Conservation (phyloP, 768 basidiomycete genomes). For the Porphyrellus cyaneotinctus region DNA sequence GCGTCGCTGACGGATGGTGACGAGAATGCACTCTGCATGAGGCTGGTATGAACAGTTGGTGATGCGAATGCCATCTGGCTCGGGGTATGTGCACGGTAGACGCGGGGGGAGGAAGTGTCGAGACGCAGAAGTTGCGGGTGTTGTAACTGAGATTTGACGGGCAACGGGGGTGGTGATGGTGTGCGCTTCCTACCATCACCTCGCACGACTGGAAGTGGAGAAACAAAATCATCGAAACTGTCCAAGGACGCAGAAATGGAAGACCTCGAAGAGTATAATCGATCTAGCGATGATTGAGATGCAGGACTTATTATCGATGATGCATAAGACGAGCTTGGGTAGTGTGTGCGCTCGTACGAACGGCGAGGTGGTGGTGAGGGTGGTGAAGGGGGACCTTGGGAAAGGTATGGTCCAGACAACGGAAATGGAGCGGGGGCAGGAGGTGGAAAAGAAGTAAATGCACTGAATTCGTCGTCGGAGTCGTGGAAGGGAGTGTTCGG, state of each 20-base stretch:
- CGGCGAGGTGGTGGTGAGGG: constrained; percentile 30
- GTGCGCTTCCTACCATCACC: constrained; percentile 29
- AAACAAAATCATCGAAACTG: constrained; percentile 48
- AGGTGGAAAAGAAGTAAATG: constrained; percentile 38
- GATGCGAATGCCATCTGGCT: constrained; percentile 10
- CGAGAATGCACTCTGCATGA: constrained; percentile 11
- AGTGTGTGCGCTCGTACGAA: constrained; percentile 21
- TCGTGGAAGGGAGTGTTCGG: constrained; percentile 9
- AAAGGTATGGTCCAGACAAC: constrained; percentile 5
- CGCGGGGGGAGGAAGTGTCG: constrained; percentile 12
- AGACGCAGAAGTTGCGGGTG: constrained; percentile 4
- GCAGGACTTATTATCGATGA: constrained; percentile 25
- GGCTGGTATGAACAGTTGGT: constrained; percentile 12
- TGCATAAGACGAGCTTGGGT: constrained; percentile 22
- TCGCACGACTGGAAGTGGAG: constrained; percentile 21
- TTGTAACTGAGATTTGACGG: constrained; percentile 29
- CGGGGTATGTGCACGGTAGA: constrained; percentile 18
- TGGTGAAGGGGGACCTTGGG: constrained; percentile 20
- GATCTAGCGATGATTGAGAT: constrained; percentile 22
- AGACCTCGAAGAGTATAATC: constrained; percentile 16
- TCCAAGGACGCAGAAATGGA: constrained; percentile 34
- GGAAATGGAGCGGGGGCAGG: constrained; percentile 5
- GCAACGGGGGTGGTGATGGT: constrained; percentile 45
- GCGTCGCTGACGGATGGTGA: constrained; percentile 32
- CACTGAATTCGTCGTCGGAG: constrained; percentile 51